A percentile compares a stretch with the other conserved stretches of the same genome.
phyloP scores from a whole-genome alignment of 2,329 filamentous ascomycete genomes.

The Fusarium paranaense region DNA sequence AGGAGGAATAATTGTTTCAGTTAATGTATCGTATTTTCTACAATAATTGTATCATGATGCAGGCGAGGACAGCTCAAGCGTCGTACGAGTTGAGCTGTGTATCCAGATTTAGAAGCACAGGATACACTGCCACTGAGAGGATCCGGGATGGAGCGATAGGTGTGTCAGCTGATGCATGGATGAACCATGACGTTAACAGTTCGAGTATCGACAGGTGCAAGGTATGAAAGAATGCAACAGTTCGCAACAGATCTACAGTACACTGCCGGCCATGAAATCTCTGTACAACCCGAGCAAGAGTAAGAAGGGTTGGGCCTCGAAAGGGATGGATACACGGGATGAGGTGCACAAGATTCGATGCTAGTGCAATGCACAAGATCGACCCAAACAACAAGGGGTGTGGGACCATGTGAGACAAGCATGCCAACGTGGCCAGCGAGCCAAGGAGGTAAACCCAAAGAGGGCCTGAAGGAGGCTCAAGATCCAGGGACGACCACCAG shows the following conservation, averaged over 20 bases:
- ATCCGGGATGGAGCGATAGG: slow-evolving; percentile 10
- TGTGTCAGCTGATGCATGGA: slow-evolving; percentile 26
- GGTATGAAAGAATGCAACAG: background rate
- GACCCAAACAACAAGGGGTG: slow-evolving; percentile 14
- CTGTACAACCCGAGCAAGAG: background rate
- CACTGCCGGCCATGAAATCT: background rate
- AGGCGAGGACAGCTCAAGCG: background rate
- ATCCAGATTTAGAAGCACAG: slow-evolving; percentile 40
- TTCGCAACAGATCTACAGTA: background rate
- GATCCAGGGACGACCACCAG: background rate
- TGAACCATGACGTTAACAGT: background rate
- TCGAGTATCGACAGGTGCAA: slow-evolving; percentile 9
- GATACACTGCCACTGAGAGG: slow-evolving; percentile 31
- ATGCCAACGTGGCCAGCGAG: slow-evolving; percentile 34
- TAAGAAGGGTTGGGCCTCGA: background rate
- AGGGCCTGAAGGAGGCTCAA: slow-evolving; percentile 15
- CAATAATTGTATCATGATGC: slow-evolving; percentile 9
- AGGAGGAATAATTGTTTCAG: slow-evolving; percentile 10
- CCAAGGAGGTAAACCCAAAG: background rate
- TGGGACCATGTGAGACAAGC: slow-evolving; percentile 28
- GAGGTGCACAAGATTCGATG: slow-evolving; percentile 7
- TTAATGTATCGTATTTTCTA: background rate
- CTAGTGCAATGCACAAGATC: slow-evolving; percentile 28
- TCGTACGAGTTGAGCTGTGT: slow-evolving; percentile 21
- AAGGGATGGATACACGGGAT: background rate